Evolutionary conservation across 2,329 filamentous ascomycete species (phyloP).

Genomic region (Alternaria gaisen): DNA sequence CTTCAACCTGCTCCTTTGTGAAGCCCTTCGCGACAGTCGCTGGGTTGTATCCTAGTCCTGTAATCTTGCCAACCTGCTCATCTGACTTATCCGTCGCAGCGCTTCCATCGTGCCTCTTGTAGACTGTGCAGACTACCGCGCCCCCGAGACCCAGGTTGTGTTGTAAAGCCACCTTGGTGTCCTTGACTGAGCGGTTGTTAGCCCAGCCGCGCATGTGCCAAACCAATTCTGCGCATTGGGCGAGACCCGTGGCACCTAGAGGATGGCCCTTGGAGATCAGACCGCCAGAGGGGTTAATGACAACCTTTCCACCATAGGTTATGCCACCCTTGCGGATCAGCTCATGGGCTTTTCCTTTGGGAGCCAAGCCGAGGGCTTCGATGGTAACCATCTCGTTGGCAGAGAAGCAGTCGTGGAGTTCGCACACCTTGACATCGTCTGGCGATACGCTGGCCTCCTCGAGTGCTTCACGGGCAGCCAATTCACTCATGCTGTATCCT

Average conservation of each 20-base stretch:
- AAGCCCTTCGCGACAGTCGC: conserved; percentile 90
- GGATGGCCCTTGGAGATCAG: conserved; percentile 97
- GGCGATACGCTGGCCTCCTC: conserved; percentile 74
- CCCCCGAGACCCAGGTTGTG: conserved; percentile 94
- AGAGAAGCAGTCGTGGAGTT: conserved; percentile 96
- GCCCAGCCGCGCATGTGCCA: conserved; percentile 98
- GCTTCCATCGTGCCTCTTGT: conserved; percentile 81
- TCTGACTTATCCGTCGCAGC: conserved; percentile 68
- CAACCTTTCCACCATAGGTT: conserved; percentile 82
- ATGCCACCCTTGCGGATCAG: conserved; percentile 88
- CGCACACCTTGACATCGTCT: conserved; percentile 80
- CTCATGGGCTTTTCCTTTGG: conserved; percentile 87
- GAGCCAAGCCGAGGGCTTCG: conserved; percentile 81
- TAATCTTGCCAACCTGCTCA: conserved; percentile 70
- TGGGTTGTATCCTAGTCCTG: conserved; percentile 86
- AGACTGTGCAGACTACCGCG: conserved; percentile 89
- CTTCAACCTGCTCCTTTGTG: conserved; percentile 76
- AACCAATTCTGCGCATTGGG: conserved; percentile 92
- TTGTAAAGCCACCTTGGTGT: conserved; percentile 79
- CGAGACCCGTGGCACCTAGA: conserved; percentile 90
- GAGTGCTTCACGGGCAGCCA: conserved; percentile 74
- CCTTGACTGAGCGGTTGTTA: conserved; percentile 79
- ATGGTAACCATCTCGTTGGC: conserved; percentile 93
- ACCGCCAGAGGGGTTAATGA: conserved; percentile 93
- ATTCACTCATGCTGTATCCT: conserved; percentile 84